Conservation (phyloP, 768 basidiomycete genomes). For the Suillus weaverae region DNA sequence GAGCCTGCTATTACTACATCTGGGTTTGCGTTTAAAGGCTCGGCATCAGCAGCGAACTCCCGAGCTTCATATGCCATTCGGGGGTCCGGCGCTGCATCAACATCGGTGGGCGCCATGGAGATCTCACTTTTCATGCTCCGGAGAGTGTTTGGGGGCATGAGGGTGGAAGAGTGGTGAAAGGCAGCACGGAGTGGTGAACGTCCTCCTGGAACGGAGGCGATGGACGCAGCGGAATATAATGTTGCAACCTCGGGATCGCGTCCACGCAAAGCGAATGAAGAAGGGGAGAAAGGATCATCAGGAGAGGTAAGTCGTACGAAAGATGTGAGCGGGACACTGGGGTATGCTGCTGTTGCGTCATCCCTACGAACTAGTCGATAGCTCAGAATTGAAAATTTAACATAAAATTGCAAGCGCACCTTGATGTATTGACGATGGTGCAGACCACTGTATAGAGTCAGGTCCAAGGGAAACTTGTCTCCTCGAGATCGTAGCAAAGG, state of each 20-base stretch:
- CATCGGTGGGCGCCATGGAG: slow-evolving; percentile 23
- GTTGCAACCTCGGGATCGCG: slow-evolving; percentile 82
- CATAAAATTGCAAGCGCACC: slow-evolving; percentile 16
- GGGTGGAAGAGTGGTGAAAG: slow-evolving; percentile 30
- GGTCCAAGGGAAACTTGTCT: slow-evolving; percentile 14
- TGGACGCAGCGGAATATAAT: slow-evolving; percentile 81
- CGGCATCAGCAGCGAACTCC: slow-evolving; percentile 81
- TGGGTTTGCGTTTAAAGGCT: slow-evolving; percentile 51
- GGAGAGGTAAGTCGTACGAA: slow-evolving; percentile 70
- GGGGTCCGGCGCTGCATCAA: slow-evolving; percentile 37
- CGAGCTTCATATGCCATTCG: slow-evolving; percentile 62
- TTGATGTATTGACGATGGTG: slow-evolving; percentile 14
- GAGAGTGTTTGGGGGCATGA: slow-evolving; percentile 27
- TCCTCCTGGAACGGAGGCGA: slow-evolving; percentile 63
- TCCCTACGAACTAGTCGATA: slow-evolving; percentile 13
- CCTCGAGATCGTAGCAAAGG: slow-evolving; percentile 5
- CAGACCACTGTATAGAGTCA: slow-evolving; percentile 20
- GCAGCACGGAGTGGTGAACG: slow-evolving; percentile 37
- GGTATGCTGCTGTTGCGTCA: slow-evolving; percentile 37
- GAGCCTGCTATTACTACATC: slow-evolving; percentile 75
- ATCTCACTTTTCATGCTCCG: slow-evolving; percentile 19
- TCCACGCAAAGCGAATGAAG: slow-evolving; percentile 33
- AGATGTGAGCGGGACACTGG: slow-evolving; percentile 69
- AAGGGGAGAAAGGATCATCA: slow-evolving; percentile 56
- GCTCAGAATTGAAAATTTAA: neutral